Evolutionary conservation across 2,329 filamentous ascomycete genomes (phyloP), one percentile per base, ranked within the genome.

Genomic region (Trichophyton rubrum): DNA sequence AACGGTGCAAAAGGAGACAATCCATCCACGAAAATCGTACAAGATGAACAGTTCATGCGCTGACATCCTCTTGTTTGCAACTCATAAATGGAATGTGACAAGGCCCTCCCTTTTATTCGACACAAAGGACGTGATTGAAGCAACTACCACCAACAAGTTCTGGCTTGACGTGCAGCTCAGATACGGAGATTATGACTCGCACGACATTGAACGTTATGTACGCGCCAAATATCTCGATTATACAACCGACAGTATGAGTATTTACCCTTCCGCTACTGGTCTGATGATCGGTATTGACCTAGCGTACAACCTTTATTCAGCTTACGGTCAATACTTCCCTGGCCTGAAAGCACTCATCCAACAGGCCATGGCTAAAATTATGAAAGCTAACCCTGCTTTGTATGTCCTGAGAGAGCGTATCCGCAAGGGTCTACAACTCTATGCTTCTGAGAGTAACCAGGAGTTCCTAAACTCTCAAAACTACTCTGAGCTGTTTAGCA

Each of bases 31-130:
- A 83, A 99, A 99, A 77, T 96, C 90, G 3, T 99, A 99, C 84
- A 99, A 99, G 84, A 99, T 99, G 93, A 99, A 99, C 80, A 96
- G 91, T 69, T 97, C 92, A 61, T 97, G 93, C 69, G 93, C 95
- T 3, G 93, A 99, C 73, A 96, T 99, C 64, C 81, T 97, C 60
- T 82, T 99, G 8, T 99, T 99, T 70, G 92, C 93, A 41, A 95
- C 88, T 65, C 93, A 97, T 78, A 99, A 97, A 74, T 99, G 95
- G 95, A 97, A 95, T 64, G 91, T 99, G 59, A 96, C 91, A 0
- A 82, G 89, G 2, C 95, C 93, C 1, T 97, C 92, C 2, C 83
- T 96, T 67, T 79, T 99, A 2, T 96, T 95, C 71, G 93, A 99
- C 68, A 96, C 90, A 58, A 97, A 97, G 78, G 93, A 99, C 71